These are phyloP conservation scores for Leccinellum rugosiceps DNA, from an alignment of 768 basidiomycete species.

Conservation along the genomic window DNA sequence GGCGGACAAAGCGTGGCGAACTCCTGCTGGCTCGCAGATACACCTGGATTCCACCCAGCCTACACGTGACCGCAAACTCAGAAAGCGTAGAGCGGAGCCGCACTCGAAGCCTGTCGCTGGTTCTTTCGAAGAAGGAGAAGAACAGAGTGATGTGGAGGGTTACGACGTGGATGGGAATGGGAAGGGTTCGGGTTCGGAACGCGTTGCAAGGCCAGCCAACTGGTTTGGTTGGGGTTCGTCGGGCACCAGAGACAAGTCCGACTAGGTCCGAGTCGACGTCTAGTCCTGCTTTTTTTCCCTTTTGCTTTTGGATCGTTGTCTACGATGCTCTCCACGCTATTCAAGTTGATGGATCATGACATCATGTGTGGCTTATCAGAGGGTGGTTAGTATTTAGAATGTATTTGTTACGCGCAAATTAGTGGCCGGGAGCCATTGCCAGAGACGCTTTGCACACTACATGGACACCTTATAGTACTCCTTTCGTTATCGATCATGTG, in stretches of 20 bases:
- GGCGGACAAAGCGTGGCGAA: slow-evolving; percentile 26
- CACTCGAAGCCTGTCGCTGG: slow-evolving; percentile 33
- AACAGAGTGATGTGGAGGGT: slow-evolving; percentile 68
- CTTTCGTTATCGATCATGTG: no score
- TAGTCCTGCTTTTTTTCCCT: background rate
- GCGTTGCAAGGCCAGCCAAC: slow-evolving; percentile 30
- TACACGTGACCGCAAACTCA: slow-evolving; percentile 40
- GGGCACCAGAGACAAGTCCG: slow-evolving; percentile 19
- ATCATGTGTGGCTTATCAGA: slow-evolving; percentile 2
- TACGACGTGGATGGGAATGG: slow-evolving; percentile 41
- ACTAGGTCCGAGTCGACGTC: slow-evolving; percentile 11
- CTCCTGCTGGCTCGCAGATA: slow-evolving; percentile 30
- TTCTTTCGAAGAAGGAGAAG: slow-evolving; percentile 52
- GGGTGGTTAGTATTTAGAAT: slow-evolving; percentile 6
- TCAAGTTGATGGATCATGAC: background rate
- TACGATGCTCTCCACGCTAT: background rate
- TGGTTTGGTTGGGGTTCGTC: slow-evolving; percentile 35
- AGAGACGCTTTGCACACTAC: background rate
- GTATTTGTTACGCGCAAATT: background rate
- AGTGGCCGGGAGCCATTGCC: background rate
- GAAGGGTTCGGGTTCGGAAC: slow-evolving; percentile 16
- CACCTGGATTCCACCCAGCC: slow-evolving; percentile 26
- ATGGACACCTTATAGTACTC: background rate
- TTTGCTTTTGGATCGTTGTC: background rate
- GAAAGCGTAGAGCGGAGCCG: slow-evolving; percentile 54